A percentile compares a stretch with the other conserved stretches of the same genome.
Conservation (phyloP, 108 stramenopile genomes). For the Aurantiochytrium sp. region DNA sequence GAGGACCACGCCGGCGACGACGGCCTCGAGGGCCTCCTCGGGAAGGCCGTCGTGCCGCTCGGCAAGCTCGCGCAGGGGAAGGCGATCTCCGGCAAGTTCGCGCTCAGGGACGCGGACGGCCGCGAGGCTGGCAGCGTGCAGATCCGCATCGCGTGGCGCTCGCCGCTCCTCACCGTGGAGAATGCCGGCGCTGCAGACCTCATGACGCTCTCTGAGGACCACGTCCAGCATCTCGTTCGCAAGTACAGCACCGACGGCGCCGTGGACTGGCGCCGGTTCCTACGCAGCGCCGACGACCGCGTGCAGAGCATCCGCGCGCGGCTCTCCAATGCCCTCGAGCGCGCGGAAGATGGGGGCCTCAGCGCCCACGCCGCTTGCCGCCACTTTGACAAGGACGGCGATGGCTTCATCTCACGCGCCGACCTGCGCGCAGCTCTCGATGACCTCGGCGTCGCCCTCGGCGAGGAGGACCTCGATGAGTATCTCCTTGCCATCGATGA, state of each 20-base stretch:
- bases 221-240: background rate
- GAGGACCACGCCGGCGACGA: background rate
- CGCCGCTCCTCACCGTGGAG: background rate
- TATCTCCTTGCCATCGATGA: slow-evolving; percentile 36
- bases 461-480: slow-evolving; percentile 22
- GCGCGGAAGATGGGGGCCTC: background rate
- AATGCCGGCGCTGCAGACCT: background rate
- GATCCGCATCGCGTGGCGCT: slow-evolving; percentile 29
- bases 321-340: background rate
- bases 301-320: background rate
- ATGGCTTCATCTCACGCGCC: slow-evolving; percentile 37
- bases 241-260: background rate
- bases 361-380: background rate
- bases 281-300: background rate
- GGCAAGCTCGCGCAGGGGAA: slow-evolving; percentile 32
- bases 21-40: slow-evolving; percentile 33
- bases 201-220: background rate
- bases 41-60: slow-evolving; percentile 36
- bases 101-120: slow-evolving; percentile 10
- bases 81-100: background rate
- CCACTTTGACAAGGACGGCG: slow-evolving; percentile 35
- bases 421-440: slow-evolving; percentile 22
- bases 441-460: slow-evolving; percentile 38
- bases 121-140: slow-evolving; percentile 20
- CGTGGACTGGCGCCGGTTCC: background rate